Evolutionary conservation across 148 eudicot genomes (phyloP).

Genomic region (Amaranthus hypochondriacus): DNA sequence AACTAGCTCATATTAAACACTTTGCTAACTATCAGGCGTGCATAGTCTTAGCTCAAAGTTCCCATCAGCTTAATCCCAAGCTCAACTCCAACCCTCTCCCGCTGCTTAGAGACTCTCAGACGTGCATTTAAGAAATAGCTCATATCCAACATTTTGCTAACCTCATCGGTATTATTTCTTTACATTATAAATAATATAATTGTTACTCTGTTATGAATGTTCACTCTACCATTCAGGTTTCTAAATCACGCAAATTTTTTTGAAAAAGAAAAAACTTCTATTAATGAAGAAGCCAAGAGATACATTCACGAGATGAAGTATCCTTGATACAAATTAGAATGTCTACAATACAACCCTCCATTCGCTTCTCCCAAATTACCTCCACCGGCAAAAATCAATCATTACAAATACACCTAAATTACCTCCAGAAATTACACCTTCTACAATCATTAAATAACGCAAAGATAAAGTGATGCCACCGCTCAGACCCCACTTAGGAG

Average conservation of each 20-base stretch:
- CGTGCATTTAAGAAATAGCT: background rate
- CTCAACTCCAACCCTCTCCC: background rate
- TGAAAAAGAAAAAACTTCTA: background rate
- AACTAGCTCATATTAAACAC: background rate
- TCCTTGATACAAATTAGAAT: no score
- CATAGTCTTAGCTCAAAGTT: background rate
- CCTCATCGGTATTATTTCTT: background rate
- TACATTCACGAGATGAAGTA: no score
- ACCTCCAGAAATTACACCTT: no score
- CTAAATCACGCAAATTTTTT: background rate
- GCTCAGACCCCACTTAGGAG: background rate
- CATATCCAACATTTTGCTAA: background rate
- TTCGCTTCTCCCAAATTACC: no score
- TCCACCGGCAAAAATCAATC: no score
- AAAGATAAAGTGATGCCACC: background rate
- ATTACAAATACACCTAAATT: no score
- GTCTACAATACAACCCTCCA: no score
- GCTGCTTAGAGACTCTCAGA: no score
- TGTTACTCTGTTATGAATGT: background rate
- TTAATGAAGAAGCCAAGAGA: no score
- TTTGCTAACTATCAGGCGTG: background rate
- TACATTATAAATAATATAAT: background rate
- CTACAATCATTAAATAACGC: no score
- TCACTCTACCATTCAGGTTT: background rate
- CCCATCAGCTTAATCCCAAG: background rate